Evolutionary conservation across 257 asterid genomes (phyloP).

Genomic region (Solanum arcanum): DNA sequence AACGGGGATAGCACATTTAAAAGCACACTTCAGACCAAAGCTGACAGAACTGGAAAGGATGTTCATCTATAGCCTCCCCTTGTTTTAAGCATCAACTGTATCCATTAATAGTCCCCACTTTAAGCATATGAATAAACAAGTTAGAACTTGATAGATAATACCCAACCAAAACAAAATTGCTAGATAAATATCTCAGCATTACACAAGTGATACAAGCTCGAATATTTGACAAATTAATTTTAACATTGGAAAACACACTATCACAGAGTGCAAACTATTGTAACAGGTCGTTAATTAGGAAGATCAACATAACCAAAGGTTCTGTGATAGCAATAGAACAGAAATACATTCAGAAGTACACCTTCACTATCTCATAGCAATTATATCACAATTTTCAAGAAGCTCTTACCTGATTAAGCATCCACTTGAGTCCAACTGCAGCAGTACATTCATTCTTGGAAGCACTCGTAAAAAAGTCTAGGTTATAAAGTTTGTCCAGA

Average conservation of each 20-base stretch:
- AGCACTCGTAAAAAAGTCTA: constrained; percentile 81
- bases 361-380: neutral
- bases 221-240: neutral
- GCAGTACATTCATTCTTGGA: constrained; percentile 95
- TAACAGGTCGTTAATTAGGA: neutral
- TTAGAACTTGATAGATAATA: no score
- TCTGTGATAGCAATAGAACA: neutral
- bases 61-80: neutral
- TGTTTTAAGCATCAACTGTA: neutral
- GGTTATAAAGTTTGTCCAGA: constrained; percentile 70
- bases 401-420: constrained; percentile 79
- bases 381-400: neutral
- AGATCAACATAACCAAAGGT: neutral
- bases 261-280: neutral
- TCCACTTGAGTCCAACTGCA: constrained; percentile 97
- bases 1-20: neutral
- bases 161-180: no score
- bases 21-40: neutral
- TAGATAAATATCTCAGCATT: neutral
- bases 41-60: neutral
- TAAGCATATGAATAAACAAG: neutral
- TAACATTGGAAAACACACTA: neutral
- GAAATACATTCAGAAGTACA: neutral
- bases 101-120: neutral
- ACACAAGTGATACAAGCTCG: neutral